A percentile compares a stretch with the other conserved stretches of the same genome.
phyloP scores from a whole-genome alignment of 768 basidiomycete species.

The Holtermannia corniformis region DNA sequence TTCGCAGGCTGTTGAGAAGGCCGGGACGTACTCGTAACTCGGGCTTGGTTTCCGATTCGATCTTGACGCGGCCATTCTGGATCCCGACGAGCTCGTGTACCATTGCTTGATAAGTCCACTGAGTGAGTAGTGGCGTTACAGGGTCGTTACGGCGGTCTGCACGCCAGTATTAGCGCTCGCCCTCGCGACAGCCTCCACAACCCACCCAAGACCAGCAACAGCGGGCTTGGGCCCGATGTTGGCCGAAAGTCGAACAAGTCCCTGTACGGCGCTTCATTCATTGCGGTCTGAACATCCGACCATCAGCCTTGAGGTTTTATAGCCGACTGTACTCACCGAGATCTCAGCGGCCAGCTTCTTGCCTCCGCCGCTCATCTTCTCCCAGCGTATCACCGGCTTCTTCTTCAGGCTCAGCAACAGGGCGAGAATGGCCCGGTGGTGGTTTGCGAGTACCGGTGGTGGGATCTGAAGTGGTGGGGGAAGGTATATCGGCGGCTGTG shows the following conservation, averaged over 20 bases:
- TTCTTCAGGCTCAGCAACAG: slow-evolving; percentile 91
- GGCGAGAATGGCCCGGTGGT: slow-evolving; percentile 70
- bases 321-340: slow-evolving; percentile 49
- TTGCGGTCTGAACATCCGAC: slow-evolving; percentile 52
- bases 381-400: slow-evolving; percentile 87
- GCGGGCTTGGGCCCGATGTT: slow-evolving; percentile 68
- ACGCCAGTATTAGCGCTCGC: not conserved
- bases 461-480: slow-evolving; percentile 32
- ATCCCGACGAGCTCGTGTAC: slow-evolving; percentile 93
- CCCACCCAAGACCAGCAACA: slow-evolving; percentile 67
- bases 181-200: not conserved
- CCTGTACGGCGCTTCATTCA: slow-evolving; percentile 59
- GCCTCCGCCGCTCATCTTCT: slow-evolving; percentile 85
- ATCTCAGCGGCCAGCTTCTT: slow-evolving; percentile 79
- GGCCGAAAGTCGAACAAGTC: slow-evolving; percentile 84
- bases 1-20: not conserved
- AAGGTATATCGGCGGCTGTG: slow-evolving; percentile 39
- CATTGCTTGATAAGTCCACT: slow-evolving; percentile 99
- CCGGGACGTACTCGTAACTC: slow-evolving; percentile 64
- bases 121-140: slow-evolving; percentile 86
- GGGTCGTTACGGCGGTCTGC: slow-evolving; percentile 88
- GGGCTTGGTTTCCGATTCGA: slow-evolving; percentile 73
- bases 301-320: slow-evolving; percentile 11
- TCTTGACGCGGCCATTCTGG: slow-evolving; percentile 79
- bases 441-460: slow-evolving; percentile 57